Evolutionary conservation across 2,329 filamentous ascomycete species (phyloP).

Genomic region (Colletotrichum agaves): DNA sequence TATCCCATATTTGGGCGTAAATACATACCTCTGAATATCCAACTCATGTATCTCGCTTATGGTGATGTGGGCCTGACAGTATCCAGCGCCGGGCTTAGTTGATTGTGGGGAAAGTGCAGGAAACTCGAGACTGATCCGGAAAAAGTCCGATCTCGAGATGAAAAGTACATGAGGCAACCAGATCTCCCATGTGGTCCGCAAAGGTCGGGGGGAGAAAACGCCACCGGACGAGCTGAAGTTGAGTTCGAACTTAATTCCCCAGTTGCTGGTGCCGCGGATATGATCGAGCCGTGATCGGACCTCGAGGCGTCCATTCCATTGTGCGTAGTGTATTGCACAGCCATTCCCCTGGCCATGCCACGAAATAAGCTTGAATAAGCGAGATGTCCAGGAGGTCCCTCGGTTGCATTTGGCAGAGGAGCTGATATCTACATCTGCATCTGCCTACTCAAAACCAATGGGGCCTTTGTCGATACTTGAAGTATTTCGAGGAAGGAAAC

Average conservation of each 20-base stretch:
- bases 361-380: conserved; percentile 19
- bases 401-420: neutral
- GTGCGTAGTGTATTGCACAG: neutral
- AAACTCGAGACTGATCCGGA: neutral
- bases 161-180: conserved; percentile 8
- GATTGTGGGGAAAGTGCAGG: neutral
- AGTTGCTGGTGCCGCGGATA: neutral
- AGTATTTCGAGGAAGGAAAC: no score
- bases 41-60: no score
- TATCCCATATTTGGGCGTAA: no score
- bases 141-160: neutral
- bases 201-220: neutral
- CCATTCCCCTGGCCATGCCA: neutral
- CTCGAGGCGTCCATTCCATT: neutral
- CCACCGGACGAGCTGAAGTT: conserved; percentile 1
- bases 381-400: neutral
- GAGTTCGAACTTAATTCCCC: neutral
- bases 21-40: no score
- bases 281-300: neutral
- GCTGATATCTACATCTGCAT: no score
- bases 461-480: no score
- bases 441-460: no score
- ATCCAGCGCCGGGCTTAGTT: conserved; percentile 7
- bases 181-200: conserved; percentile 4
- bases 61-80: no score